Base-by-base conservation (phyloP, 805 yeast species). In the Monosporozyma servazzii region DNA sequence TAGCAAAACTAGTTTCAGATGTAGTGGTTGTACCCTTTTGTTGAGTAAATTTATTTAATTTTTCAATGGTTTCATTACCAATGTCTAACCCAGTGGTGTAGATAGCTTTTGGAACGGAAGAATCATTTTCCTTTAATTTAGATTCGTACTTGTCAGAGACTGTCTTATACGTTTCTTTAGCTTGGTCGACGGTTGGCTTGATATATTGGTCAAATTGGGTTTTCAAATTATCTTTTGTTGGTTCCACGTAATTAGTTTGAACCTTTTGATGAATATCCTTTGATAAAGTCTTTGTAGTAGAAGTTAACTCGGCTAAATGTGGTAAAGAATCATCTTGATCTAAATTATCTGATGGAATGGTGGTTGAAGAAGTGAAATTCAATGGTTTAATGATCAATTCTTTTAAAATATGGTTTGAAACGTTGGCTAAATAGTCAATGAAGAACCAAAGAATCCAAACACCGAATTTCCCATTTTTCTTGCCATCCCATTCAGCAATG, bases 31-130 rank as follows among this genome's bases (percentile, higher is more conserved):
- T 41, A 31, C 23, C 20, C 25, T 39, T 21, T 13, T 41, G 21
- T 41, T 41, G 29, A 15, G 27, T 41, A 21, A 13, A 41, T 18
- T 29, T 51, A 50, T 60, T 64, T 20, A 66, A 47, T 50, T 62
- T 65, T 39, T 60, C 64, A 1, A 65, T 44, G 8, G 69, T 65
- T 46, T 56, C 31, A 23, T 56, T 56, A 51, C 66, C 67, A 20
- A 66, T 48, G 23, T 66, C 68, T 25, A 59, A 53, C 23, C 70
- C 68, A 2, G 70, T 66, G 27, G 63, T 55, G 11, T 64, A 59
- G 18, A 66, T 51, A 3, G 70, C 70, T 23, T 60, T 60, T 36
- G 70, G 69, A 15, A 66, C 58, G 40, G 63, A 62, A 40, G 64
- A 66, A 43, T 65, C 68, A 29, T 61, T 53, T 49, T 62, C 61